phyloP scores from a whole-genome alignment of 225 moss, liverwort and hornwort species.

The Sphagnum tenellum region DNA sequence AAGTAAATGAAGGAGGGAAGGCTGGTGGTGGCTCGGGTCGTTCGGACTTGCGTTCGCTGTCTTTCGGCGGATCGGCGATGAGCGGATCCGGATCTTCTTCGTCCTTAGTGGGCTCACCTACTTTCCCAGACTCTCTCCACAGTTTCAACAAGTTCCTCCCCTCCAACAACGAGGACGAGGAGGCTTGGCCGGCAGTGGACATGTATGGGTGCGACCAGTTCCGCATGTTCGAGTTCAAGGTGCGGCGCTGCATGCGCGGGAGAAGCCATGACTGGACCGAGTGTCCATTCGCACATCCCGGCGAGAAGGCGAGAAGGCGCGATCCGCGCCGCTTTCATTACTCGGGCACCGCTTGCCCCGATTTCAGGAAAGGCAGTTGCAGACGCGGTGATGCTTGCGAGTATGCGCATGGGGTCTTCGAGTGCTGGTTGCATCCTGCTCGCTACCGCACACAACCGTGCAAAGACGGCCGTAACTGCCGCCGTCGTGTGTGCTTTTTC shows the following conservation, averaged over 20 bases:
- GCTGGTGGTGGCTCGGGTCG: slow-evolving; percentile 30
- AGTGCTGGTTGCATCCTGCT: slow-evolving; percentile 98
- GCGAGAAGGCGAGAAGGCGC: slow-evolving; percentile 90
- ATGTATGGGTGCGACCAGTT: slow-evolving; percentile 99
- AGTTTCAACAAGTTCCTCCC: slow-evolving; percentile 74
- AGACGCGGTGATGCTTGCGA: slow-evolving; percentile 94
- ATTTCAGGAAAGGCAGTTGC: slow-evolving; percentile 98
- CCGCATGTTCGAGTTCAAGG: slow-evolving; percentile 99
- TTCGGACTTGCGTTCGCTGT: slow-evolving; percentile 32
- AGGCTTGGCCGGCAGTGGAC: slow-evolving; percentile 84
- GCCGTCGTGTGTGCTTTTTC: slow-evolving; percentile 92
- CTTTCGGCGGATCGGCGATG: slow-evolving; percentile 29
- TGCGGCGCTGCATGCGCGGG: slow-evolving; percentile 95
- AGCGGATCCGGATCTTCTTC: slow-evolving; percentile 12
- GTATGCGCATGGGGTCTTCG: slow-evolving; percentile 95
- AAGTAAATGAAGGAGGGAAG: slow-evolving; percentile 16
- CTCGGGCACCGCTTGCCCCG: slow-evolving; percentile 94
- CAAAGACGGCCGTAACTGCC: slow-evolving; percentile 94
- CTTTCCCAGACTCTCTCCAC: slow-evolving; percentile 50
- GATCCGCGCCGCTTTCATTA: slow-evolving; percentile 98
- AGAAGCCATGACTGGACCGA: slow-evolving; percentile 99
- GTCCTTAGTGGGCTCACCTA: slow-evolving; percentile 52
- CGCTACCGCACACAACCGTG: slow-evolving; percentile 98
- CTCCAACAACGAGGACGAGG: slow-evolving; percentile 93
- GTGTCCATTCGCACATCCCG: slow-evolving; percentile 96